phyloP scores from a whole-genome alignment of 2,329 filamentous ascomycete genomes.

The Uncinocarpus reesii region DNA sequence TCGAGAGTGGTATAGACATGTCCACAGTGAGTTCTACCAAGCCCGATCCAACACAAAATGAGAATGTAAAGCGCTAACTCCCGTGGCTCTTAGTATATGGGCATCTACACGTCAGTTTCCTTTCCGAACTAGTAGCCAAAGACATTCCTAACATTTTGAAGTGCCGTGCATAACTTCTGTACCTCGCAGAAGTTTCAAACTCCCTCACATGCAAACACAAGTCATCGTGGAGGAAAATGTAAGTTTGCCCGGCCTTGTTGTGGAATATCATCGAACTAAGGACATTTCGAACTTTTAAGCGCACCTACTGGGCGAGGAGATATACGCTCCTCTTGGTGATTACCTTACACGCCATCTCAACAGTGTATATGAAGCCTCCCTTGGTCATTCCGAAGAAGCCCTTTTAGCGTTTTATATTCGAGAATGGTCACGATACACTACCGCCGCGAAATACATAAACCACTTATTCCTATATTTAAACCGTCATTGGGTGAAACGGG shows the following conservation, averaged over 20 bases:
- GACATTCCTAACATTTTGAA: conserved; percentile 28
- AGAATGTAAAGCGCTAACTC: conserved; percentile 15
- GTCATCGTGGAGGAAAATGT: conserved; percentile 54
- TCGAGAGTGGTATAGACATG: conserved; percentile 90
- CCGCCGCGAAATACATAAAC: conserved; percentile 93
- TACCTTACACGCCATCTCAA: conserved; percentile 72
- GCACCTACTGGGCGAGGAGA: conserved; percentile 86
- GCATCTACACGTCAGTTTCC: conserved; percentile 67
- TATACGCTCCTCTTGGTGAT: conserved; percentile 81
- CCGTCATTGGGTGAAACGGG: conserved; percentile 95
- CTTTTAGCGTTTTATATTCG: conserved; percentile 87
- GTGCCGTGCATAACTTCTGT: conserved; percentile 95
- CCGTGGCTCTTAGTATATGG: conserved; percentile 62
- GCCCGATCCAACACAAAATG: neutral
- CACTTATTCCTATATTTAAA: conserved; percentile 95
- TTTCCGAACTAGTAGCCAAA: neutral
- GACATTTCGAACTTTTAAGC: conserved; percentile 42
- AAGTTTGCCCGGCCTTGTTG: conserved; percentile 23
- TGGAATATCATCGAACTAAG: conserved; percentile 13
- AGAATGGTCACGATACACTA: conserved; percentile 93
- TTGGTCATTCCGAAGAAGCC: conserved; percentile 76
- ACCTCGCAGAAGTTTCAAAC: conserved; percentile 77
- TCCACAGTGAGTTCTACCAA: conserved; percentile 51
- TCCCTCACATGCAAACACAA: conserved; percentile 34
- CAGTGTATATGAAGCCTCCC: conserved; percentile 60